A percentile compares a stretch with the other conserved stretches of the same genome.
phyloP scores from a whole-genome alignment of 805 yeast genomes.

The Lipomyces chichibuensis region DNA sequence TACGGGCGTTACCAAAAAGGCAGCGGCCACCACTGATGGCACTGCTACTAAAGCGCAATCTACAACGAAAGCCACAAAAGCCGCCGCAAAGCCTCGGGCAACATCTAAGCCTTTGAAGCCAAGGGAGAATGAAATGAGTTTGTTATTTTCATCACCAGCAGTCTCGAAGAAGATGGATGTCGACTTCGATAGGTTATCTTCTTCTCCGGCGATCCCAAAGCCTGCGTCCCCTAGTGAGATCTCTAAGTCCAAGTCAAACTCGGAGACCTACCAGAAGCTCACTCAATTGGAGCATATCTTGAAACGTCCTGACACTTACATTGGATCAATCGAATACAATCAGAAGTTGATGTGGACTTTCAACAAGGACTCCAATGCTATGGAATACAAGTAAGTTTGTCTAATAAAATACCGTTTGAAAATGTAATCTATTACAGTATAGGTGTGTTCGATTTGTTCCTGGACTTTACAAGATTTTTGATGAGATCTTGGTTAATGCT shows the following conservation, averaged over 20 bases:
- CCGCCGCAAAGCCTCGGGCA: constrained; percentile 17
- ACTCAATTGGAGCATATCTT: constrained; percentile 95
- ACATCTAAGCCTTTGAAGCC: constrained; percentile 12
- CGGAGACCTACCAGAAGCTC: constrained; percentile 86
- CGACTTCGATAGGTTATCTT: constrained; percentile 10
- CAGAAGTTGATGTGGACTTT: constrained; percentile 84
- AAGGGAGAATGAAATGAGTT: constrained; percentile 17
- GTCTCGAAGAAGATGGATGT: constrained; percentile 10
- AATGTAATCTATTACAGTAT: constrained; percentile 39
- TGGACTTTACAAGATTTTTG: constrained; percentile 93
- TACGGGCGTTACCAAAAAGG: constrained; percentile 26
- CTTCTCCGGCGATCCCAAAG: constrained; percentile 19
- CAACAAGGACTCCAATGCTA: constrained; percentile 63
- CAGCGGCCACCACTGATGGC: constrained; percentile 22
- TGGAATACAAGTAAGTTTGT: constrained; percentile 48
- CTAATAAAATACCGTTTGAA: neutral
- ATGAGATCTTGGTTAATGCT: constrained; percentile 95
- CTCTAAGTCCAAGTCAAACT: constrained; percentile 47
- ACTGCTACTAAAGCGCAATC: constrained; percentile 17
- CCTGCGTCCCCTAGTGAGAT: constrained; percentile 13
- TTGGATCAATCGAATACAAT: constrained; percentile 88
- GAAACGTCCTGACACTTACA: constrained; percentile 96
- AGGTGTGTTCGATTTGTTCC: constrained; percentile 81
- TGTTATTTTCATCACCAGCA: constrained; percentile 11
- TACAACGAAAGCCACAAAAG: constrained; percentile 16